These are phyloP conservation scores for Dittrichia graveolens DNA, from an alignment of 129 eudicot species.

Conservation along the genomic window DNA sequence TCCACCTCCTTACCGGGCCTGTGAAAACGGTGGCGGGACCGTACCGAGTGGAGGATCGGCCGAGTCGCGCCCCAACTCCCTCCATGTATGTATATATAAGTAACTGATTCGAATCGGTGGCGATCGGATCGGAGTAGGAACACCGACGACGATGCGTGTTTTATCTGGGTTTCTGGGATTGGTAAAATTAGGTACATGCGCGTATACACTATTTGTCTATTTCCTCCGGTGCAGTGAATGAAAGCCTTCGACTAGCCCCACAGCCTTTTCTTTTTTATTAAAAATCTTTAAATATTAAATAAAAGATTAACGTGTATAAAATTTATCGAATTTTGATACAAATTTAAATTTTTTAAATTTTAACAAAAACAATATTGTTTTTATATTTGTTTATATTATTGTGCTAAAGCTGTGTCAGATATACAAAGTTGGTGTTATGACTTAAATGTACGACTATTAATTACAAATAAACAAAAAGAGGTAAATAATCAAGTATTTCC, in stretches of 20 bases:
- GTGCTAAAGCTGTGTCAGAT: too few species aligned
- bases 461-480: too few species aligned
- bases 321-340: neutral
- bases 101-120: constrained; percentile 37
- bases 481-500: too few species aligned
- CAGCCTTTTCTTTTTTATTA: too few species aligned
- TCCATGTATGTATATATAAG: constrained; percentile 47
- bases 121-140: constrained; percentile 30
- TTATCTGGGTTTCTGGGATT: neutral
- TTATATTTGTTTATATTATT: too few species aligned
- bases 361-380: too few species aligned
- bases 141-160: neutral
- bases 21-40: constrained; percentile 90
- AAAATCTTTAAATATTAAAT: neutral
- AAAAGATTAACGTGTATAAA: neutral
- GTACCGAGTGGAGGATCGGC: constrained; percentile 90
- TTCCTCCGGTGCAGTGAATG: neutral
- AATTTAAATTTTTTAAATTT: too few species aligned
- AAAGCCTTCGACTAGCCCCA: constrained; percentile 17
- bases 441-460: too few species aligned
- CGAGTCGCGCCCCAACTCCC: constrained; percentile 95
- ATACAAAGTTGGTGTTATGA: too few species aligned
- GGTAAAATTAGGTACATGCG: constrained; percentile 36
- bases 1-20: constrained; percentile 97
- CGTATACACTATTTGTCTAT: neutral